These are phyloP conservation scores for Glarea lozoyensis DNA, from an alignment of 495 filamentous ascomycete species.

Conservation along the genomic window DNA sequence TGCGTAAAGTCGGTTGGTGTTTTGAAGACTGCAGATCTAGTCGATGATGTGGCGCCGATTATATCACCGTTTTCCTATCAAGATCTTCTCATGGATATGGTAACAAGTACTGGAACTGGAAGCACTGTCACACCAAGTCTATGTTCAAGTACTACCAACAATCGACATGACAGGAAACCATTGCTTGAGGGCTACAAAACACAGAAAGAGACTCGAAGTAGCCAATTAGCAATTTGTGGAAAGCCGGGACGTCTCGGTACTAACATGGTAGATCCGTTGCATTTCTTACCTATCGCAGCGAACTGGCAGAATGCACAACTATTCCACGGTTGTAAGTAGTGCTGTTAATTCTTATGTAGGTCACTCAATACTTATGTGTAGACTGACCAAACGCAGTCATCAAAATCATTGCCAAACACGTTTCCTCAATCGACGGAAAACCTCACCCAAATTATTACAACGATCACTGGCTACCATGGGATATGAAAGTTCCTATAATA, in stretches of 20 bases:
- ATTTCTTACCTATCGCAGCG: slow-evolving; percentile 10
- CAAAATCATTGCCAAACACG: slow-evolving; percentile 13
- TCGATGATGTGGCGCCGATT: background rate
- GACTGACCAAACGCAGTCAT: slow-evolving; percentile 6
- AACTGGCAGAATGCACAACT: slow-evolving; percentile 9
- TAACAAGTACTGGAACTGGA: background rate
- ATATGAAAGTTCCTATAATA: slow-evolving; percentile 8
- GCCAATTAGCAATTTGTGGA: background rate
- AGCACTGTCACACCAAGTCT: background rate
- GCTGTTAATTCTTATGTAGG: background rate
- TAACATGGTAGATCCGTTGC: slow-evolving; percentile 10
- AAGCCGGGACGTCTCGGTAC: slow-evolving; percentile 7
- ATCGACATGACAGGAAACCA: background rate
- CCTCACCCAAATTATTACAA: slow-evolving; percentile 14
- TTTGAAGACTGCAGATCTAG: background rate
- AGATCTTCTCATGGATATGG: background rate
- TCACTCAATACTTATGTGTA: background rate
- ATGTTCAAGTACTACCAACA: background rate
- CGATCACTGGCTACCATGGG: slow-evolving; percentile 9
- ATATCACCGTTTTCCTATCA: background rate
- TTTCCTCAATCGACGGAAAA: slow-evolving; percentile 14
- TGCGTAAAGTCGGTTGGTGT: too few relatives aligned
- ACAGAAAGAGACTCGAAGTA: too few relatives aligned
- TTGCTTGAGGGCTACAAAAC: background rate
- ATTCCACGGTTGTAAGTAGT: slow-evolving; percentile 10